Base-by-base conservation (phyloP, 2,329 filamentous ascomycete genomes). In the Epichloe brachyelytri region DNA sequence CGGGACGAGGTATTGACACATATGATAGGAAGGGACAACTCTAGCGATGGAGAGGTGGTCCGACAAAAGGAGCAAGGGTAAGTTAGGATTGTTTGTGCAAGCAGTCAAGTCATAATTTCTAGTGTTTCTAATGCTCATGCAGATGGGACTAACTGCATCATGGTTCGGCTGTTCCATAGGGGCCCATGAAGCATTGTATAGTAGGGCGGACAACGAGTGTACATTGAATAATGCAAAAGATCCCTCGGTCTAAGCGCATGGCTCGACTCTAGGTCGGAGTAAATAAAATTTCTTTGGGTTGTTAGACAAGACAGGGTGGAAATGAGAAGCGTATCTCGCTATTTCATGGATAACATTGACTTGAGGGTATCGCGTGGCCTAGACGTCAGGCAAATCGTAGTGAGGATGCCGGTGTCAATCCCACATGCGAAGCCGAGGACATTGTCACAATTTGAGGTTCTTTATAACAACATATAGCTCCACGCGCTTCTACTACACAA, bases 11-110 rank as follows among this genome's bases (percentile, higher is more conserved):
- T 36, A 47, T 30, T 48, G 26, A 38, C 45, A 30, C 3, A 30
- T 30, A 5, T 17, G 51, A 6, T 55, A 82, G 80, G 85, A 58
- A 88, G 86, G 69, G 79, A 90, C 64, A 79, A 72, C 36, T 83
- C 83, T 3, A 65, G 74, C n/a, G 73, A 79, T 53, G 83, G 80
- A 46, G 80, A 76, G 43, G 82, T 90, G 55, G 71, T 83, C 50
- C 77, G 88, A 64, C 83, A 89, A 68, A 91, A 88, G 70, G 85
- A 91, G 57, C 81, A 79, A 57, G 86, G 86, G 85, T 88, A 71
- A 71, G 80, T 63, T 39, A 20, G 44, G 40, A 49, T 37, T 34
- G 7, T 15, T 20, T 15, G 26, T 6, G 34, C 14, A 34, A n/a
- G n/a, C 15, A 12, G 11, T 12, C 11, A 2, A n/a, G 3, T 22